These are phyloP conservation scores for Hypoxylon sp. DNA, from an alignment of 2,329 filamentous ascomycete species.

Conservation along the genomic window DNA sequence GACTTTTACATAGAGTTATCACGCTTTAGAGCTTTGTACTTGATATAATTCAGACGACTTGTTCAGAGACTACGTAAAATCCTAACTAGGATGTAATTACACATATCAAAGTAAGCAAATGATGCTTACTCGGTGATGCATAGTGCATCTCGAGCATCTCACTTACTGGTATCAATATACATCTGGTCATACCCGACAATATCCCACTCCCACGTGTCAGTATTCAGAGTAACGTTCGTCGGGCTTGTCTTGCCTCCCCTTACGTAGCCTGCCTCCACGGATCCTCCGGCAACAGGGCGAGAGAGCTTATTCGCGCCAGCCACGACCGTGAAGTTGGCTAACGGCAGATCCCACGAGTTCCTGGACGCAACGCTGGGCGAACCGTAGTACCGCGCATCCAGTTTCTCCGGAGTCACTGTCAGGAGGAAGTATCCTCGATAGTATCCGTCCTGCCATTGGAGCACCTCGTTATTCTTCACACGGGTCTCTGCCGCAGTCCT, in stretches of 20 bases:
- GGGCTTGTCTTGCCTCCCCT: conserved; percentile 61
- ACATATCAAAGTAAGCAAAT: background rate
- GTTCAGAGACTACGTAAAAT: background rate
- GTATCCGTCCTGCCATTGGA: conserved; percentile 81
- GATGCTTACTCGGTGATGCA: background rate
- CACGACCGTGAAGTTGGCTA: conserved; percentile 79
- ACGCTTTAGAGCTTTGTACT: background rate
- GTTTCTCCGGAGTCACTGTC: conserved; percentile 68
- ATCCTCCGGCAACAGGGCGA: conserved; percentile 60
- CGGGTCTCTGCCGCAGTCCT: conserved; percentile 63
- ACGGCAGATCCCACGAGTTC: conserved; percentile 74
- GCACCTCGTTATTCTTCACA: conserved; percentile 69
- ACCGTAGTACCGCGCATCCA: conserved; percentile 76
- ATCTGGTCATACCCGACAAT: conserved; percentile 52
- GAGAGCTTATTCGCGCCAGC: conserved; percentile 72
- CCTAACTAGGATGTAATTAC: background rate
- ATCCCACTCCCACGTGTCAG: conserved; percentile 51
- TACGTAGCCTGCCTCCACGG: conserved; percentile 69
- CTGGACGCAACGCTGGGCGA: conserved; percentile 70
- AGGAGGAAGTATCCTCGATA: conserved; percentile 82
- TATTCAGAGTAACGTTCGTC: conserved; percentile 67
- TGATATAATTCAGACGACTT: background rate
- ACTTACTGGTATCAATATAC: conserved; percentile 46
- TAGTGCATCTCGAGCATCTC: conserved; percentile 4
- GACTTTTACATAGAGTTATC: no score